These are phyloP conservation scores for Amanita molliuscula DNA, from an alignment of 768 basidiomycete species.

Conservation along the genomic window DNA sequence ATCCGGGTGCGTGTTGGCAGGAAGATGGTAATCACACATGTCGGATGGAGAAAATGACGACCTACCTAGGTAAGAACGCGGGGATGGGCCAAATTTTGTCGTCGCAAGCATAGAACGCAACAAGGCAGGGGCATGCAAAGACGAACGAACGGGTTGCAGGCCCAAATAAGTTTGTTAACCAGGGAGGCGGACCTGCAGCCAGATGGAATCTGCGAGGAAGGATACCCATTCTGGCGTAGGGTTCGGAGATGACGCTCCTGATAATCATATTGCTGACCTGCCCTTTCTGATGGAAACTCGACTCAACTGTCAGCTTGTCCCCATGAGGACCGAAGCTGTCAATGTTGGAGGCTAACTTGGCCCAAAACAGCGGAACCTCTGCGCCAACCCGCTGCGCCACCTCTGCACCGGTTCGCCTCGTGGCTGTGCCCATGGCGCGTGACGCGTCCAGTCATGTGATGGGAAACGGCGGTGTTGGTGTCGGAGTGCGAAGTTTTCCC, in stretches of 20 bases:
- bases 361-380: not conserved
- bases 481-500: constrained; percentile 3
- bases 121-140: not conserved
- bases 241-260: not conserved
- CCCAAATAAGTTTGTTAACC: not conserved
- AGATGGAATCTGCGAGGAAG: not conserved
- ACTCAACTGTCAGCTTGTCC: not conserved
- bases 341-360: not conserved
- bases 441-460: constrained; percentile 3
- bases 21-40: not conserved
- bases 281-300: not conserved
- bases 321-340: not conserved
- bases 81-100: not conserved
- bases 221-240: not conserved
- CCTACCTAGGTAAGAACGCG: not conserved
- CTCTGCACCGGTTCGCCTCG: not conserved
- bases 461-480: not conserved
- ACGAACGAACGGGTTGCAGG: not conserved
- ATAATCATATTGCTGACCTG: not conserved
- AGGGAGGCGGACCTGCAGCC: not conserved
- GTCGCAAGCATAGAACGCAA: not conserved
- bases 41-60: not conserved
- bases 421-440: not conserved
- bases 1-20: not conserved
- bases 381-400: not conserved